Evolutionary conservation across 768 basidiomycete genomes (phyloP), one percentile per base, ranked within the genome.

Genomic region (Suillus occidentalis): DNA sequence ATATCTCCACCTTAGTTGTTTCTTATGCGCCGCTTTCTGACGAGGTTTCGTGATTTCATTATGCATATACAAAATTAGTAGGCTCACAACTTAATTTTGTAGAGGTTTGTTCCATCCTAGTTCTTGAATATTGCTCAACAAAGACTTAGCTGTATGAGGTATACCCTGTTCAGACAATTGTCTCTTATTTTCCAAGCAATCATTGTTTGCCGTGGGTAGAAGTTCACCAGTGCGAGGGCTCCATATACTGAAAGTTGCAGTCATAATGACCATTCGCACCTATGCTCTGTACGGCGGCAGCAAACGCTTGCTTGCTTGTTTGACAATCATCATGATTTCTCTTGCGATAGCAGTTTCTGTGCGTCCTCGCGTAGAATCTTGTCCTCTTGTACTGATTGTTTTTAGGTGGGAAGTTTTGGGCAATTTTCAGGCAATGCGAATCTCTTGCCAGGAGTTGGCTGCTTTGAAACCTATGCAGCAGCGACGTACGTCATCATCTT

Each of bases 221-320:
- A 22, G 2, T 7, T 49, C n/a, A 47, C 6, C 18, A 18, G 18
- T 25, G 22, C 22, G 13, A 49, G 22, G 2, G 22, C 2, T 7
- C 10, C 31, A 6, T 12, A n/a, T 37, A 4, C 42, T 50, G 2
- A 47, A 14, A 6, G 25, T 61, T 13, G 3, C 43, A 85, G 84
- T 61, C 84, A 84, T 69, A 67, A 71, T 85, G 36, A 78, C 78
- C 13, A 70, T 84, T 45, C 82, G 86, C 45, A 82, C 82, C 57
- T 82, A 80, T 63, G 85, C 86, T 6, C 71, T 87, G 14, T 87
- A 85, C 63, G 74, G 76, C 14, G 70, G 80, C 36, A 80, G 79
- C 22, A 65, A 74, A 43, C 74, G 76, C n/a, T 69, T 85, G 70
- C 20, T 82, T 2, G 68, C 70, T 13, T 73, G 74, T 31, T 70